Conservation (phyloP, 164 flowering plant genomes). For the Piper betle region DNA sequence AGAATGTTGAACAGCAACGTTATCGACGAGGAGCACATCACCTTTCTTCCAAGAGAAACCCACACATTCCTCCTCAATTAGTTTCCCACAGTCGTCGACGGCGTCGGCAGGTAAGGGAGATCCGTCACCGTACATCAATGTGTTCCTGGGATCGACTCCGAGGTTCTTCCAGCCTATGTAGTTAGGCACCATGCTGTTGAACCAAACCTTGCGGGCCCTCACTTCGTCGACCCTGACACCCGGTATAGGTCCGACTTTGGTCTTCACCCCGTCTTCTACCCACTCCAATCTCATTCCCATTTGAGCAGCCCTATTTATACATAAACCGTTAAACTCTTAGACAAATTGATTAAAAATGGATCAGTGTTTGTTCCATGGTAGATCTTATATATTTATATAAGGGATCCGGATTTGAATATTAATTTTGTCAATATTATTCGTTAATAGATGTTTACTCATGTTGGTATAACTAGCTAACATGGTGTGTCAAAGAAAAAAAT, state of each 20-base stretch:
- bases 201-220: conserved; percentile 51
- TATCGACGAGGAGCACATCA: conserved; percentile 53
- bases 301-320: conserved; percentile 30
- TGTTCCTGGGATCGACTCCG: conserved; percentile 10
- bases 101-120: conserved; percentile 31
- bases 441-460: background rate
- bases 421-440: too few relatives aligned
- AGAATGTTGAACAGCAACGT: conserved; percentile 46
- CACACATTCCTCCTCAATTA: conserved; percentile 58
- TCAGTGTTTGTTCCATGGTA: too few relatives aligned
- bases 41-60: conserved; percentile 56
- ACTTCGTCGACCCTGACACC: conserved; percentile 37
- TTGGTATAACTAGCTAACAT: too few relatives aligned
- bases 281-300: conserved; percentile 52
- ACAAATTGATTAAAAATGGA: too few relatives aligned
- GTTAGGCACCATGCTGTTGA: conserved; percentile 41
- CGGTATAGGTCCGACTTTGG: conserved; percentile 27
- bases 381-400: too few relatives aligned
- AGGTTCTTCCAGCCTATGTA: conserved; percentile 37
- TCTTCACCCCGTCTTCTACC: conserved; percentile 36
- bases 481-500: background rate
- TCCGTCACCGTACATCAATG: conserved; percentile 40
- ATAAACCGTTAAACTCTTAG: background rate
- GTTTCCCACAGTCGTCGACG: conserved; percentile 39
- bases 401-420: too few relatives aligned